These are phyloP conservation scores for Sporothrix pseudoabietina DNA, from an alignment of 2,329 filamentous ascomycete species.

Conservation along the genomic window DNA sequence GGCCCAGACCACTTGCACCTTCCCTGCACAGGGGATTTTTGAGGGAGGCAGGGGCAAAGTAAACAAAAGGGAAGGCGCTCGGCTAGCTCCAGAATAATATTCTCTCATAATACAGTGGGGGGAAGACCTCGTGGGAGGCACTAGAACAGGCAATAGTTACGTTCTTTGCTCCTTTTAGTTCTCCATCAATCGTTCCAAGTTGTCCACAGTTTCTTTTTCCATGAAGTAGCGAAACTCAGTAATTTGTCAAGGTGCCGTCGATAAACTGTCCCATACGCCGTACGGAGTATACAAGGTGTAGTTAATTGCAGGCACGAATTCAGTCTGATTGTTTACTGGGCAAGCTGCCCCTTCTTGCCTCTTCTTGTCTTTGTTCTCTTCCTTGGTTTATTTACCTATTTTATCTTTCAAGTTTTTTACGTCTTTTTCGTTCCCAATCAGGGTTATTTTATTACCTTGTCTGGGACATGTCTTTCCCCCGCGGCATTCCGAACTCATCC, in stretches of 20 bases:
- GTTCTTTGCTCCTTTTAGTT: background rate
- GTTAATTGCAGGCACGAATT: background rate
- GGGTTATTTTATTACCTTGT: background rate
- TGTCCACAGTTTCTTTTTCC: background rate
- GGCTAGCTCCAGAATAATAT: constrained; percentile 5
- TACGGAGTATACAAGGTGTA: background rate
- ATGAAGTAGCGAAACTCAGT: background rate
- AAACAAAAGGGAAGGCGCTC: constrained; percentile 13
- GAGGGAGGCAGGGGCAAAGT: background rate
- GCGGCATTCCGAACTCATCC: background rate
- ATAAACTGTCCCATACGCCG: background rate
- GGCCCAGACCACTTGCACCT: background rate
- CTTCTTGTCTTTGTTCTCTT: background rate
- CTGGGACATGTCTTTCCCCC: background rate
- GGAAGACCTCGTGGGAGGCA: background rate
- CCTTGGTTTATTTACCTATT: background rate
- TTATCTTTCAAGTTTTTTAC: background rate
- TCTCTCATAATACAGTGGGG: background rate
- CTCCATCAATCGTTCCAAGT: no score
- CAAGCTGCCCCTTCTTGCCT: background rate
- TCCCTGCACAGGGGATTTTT: background rate
- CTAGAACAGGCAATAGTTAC: background rate
- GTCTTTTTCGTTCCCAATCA: background rate
- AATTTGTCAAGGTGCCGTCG: background rate
- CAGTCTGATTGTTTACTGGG: background rate